Conservation (phyloP, 352 stramenopile species). For the Phytophthora pluvialis region DNA sequence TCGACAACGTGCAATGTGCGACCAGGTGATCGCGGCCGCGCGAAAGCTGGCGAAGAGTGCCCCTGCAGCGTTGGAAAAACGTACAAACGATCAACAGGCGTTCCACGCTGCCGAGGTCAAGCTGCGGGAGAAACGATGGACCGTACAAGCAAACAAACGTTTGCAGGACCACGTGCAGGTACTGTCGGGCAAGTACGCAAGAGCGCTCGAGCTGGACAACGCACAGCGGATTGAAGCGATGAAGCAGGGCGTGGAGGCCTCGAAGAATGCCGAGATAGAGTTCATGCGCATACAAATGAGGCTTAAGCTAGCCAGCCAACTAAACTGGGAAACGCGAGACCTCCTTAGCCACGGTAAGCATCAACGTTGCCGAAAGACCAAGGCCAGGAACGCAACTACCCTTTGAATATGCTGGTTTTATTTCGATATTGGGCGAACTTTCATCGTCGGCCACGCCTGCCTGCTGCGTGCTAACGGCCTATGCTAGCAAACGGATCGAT, state of each 20-base stretch:
- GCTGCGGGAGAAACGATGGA: constrained; percentile 43
- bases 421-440: constrained; percentile 13
- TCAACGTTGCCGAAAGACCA: not conserved
- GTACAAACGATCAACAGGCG: constrained; percentile 37
- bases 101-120: constrained; percentile 41
- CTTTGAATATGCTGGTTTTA: constrained; percentile 7
- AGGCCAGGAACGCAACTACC: constrained; percentile 3
- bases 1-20: constrained; percentile 28
- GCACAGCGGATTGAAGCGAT: constrained; percentile 30
- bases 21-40: constrained; percentile 40
- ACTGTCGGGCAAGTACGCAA: constrained; percentile 25
- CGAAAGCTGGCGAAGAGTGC: constrained; percentile 30
- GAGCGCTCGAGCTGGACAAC: constrained; percentile 38
- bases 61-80: constrained; percentile 24
- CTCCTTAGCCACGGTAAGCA: constrained; percentile 1
- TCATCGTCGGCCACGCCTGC: not conserved
- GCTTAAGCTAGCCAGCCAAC: constrained; percentile 43
- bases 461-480: constrained; percentile 28
- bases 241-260: constrained; percentile 37
- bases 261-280: constrained; percentile 47
- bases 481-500: constrained; percentile 83
- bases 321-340: constrained; percentile 31
- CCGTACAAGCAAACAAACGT: constrained; percentile 33
- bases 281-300: constrained; percentile 44
- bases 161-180: constrained; percentile 32